Conservation (phyloP, 2,329 filamentous ascomycete species). For the Dothistroma pini region DNA sequence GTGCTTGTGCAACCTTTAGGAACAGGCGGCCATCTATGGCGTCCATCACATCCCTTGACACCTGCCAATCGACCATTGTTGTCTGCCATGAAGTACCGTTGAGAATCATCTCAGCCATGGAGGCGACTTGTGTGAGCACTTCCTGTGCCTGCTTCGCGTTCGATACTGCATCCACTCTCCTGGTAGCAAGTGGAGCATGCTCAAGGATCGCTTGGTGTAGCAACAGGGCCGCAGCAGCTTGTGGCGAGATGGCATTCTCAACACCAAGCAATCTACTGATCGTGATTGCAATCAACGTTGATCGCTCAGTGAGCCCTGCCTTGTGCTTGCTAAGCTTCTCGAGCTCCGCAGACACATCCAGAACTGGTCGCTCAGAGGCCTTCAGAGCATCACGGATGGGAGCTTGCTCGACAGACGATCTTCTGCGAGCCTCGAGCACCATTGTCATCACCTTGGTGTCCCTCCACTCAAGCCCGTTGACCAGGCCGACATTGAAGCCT, state of each 20-base stretch:
- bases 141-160: conserved; percentile 13
- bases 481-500: conserved; percentile 60
- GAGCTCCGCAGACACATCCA: conserved; percentile 18
- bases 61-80: conserved; percentile 32
- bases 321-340: conserved; percentile 15
- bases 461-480: conserved; percentile 60
- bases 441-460: conserved; percentile 60
- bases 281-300: conserved; percentile 26
- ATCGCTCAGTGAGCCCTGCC: conserved; percentile 25
- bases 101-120: conserved; percentile 38
- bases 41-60: conserved; percentile 51
- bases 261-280: conserved; percentile 21
- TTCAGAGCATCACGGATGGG: neutral
- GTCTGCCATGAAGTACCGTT: conserved; percentile 22
- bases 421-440: conserved; percentile 39
- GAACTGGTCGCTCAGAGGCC: conserved; percentile 5
- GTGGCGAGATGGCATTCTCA: neutral
- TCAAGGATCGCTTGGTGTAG: conserved; percentile 32
- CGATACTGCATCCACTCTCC: conserved; percentile 23
- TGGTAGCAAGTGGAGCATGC: conserved; percentile 30
- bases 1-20: conserved; percentile 21
- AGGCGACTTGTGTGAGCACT: conserved; percentile 35
- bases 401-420: conserved; percentile 14
- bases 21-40: conserved; percentile 55
- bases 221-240: conserved; percentile 23